Evolutionary conservation across 495 filamentous ascomycete genomes (phyloP), one percentile per base, ranked within the genome.

Genomic region (Filosporella fistucella): DNA sequence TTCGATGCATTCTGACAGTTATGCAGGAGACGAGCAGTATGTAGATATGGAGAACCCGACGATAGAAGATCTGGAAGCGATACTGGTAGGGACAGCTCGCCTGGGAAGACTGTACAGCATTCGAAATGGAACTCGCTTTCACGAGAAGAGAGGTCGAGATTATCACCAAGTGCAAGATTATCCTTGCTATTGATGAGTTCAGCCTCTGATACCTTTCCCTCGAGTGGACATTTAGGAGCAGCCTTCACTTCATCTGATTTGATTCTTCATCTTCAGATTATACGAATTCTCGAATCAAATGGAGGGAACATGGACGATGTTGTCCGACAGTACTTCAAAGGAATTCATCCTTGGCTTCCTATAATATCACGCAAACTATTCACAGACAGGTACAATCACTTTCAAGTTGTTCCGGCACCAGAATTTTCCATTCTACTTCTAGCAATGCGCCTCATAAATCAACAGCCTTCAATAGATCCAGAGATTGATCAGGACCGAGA

Each of bases 351-450:
- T 3, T 68, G 56, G 37, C 37, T 70, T 1, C 67, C 66, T 2
- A 62, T 72, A n/a, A 47, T 69, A 21, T 68, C 66, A 1, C 55
- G 54, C 1, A 50, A 39, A 12, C 56, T 59, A 6, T 68, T 70
- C 52, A 46, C 63, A 10, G 28, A 55, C 10, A 50, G 50, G 5
- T 42, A 67, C 2, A 45, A 52, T 6, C 40, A 51, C 7, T 57
- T 56, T 11, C 53, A 45, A n/a, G 30, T 46, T 28, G 25, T 20
- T 22, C 28, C 59, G 41, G 16, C 54, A 11, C 58, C 61, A 24
- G 56, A 57, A 38, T 65, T 66, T 42, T 63, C 68, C 0, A 47
- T 67, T 9, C 42, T 70, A 2, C 52, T 72, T 4, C 54, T 70
- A 2, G 37, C 47, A 17, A 69, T 71, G 48, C 60, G 58, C 21